A percentile compares a stretch with the other conserved stretches of the same genome.
Evolutionary conservation across 805 yeast genomes (phyloP).

Genomic region (Pichia gijzeniarum): DNA sequence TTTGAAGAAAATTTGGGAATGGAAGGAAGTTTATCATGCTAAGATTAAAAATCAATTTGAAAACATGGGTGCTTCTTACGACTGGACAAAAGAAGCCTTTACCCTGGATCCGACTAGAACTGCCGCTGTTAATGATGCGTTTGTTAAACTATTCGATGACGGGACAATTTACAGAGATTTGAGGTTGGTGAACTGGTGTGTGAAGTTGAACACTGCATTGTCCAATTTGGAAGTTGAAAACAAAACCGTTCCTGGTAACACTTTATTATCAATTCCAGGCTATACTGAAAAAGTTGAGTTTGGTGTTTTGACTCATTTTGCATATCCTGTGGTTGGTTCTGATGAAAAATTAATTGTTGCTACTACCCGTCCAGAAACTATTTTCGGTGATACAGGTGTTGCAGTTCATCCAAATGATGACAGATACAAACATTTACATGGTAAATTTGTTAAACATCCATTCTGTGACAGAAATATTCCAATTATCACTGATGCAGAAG

Average conservation of each 20-base stretch:
- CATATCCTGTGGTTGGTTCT: slow-evolving; percentile 79
- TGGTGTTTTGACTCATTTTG: slow-evolving; percentile 95
- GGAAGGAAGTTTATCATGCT: slow-evolving; percentile 91
- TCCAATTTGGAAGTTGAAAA: slow-evolving; percentile 96
- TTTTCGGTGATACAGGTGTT: slow-evolving; percentile 96
- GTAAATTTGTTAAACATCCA: slow-evolving; percentile 87
- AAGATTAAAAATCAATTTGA: slow-evolving; percentile 80
- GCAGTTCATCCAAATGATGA: slow-evolving; percentile 96
- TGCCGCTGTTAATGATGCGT: slow-evolving; percentile 83
- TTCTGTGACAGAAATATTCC: slow-evolving; percentile 81
- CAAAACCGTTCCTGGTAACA: slow-evolving; percentile 79
- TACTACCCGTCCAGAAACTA: slow-evolving; percentile 97
- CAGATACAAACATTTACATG: slow-evolving; percentile 91
- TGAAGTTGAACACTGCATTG: slow-evolving; percentile 86
- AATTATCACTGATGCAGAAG: slow-evolving; percentile 81
- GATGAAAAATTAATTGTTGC: slow-evolving; percentile 89
- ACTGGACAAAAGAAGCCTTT: slow-evolving; percentile 93
- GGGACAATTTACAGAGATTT: slow-evolving; percentile 92
- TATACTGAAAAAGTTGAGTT: slow-evolving; percentile 88
- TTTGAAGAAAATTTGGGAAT: slow-evolving; percentile 87
- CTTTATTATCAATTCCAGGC: slow-evolving; percentile 78
- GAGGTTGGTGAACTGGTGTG: slow-evolving; percentile 95
- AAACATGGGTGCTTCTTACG: slow-evolving; percentile 93
- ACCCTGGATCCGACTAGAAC: slow-evolving; percentile 77
- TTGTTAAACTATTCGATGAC: slow-evolving; percentile 86